Conservation (phyloP, 2,329 filamentous ascomycete genomes). For the Hymenoscyphus scutula region DNA sequence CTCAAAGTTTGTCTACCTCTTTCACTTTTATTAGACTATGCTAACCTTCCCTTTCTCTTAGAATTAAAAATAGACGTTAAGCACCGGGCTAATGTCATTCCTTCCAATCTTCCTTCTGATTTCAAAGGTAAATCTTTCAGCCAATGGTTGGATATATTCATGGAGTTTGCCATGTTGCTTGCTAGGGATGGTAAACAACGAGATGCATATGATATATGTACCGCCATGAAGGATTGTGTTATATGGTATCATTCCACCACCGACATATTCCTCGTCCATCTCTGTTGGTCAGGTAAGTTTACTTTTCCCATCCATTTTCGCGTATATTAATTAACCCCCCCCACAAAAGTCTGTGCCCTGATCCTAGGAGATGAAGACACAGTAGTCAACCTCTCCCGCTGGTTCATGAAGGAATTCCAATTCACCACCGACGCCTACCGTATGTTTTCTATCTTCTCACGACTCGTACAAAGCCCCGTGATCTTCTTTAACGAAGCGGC, state of each 20-base stretch:
- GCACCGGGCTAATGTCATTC: constrained; percentile 7
- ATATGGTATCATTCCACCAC: constrained; percentile 73
- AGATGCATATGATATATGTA: constrained; percentile 76
- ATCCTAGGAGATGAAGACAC: constrained; percentile 76
- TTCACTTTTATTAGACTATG: not conserved
- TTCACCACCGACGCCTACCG: constrained; percentile 81
- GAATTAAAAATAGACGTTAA: constrained; percentile 7
- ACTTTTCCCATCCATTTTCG: not conserved
- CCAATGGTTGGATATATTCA: constrained; percentile 85
- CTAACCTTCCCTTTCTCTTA: not conserved
- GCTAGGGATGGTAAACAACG: constrained; percentile 64
- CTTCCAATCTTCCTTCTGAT: constrained; percentile 27
- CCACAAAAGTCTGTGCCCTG: constrained; percentile 73
- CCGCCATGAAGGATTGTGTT: constrained; percentile 74
- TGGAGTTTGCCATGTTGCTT: constrained; percentile 78
- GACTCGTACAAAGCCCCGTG: constrained; percentile 69
- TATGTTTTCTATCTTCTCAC: constrained; percentile 75
- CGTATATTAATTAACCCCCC: constrained; percentile 21
- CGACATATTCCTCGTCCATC: constrained; percentile 69
- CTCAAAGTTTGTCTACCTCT: constrained; percentile 25
- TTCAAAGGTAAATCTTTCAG: constrained; percentile 80
- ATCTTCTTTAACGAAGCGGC: constrained; percentile 78
- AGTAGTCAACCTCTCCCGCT: constrained; percentile 70
- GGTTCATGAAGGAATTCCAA: constrained; percentile 79
- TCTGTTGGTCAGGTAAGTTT: constrained; percentile 69